Evolutionary conservation across 768 basidiomycete species (phyloP).

Genomic region (Multifurca ochricompacta): DNA sequence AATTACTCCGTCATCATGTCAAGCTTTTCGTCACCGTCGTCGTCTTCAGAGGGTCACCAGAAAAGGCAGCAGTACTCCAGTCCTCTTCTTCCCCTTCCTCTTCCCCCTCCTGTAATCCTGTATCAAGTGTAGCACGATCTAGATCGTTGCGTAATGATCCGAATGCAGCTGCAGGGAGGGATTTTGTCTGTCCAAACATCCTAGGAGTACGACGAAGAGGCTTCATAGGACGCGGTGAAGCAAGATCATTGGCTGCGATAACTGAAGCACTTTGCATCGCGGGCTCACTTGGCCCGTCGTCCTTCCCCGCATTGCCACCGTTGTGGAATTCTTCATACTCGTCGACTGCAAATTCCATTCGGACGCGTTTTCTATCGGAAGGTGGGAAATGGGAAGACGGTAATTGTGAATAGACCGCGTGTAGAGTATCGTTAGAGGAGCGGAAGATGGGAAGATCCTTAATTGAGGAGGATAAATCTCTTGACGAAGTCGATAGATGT

Average conservation of each 20-base stretch:
- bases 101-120: background rate
- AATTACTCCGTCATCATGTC: background rate
- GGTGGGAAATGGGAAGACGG: conserved; percentile 24
- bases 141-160: background rate
- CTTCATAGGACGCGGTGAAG: conserved; percentile 29
- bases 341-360: conserved; percentile 15
- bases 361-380: conserved; percentile 34
- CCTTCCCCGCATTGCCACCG: conserved; percentile 3
- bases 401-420: conserved; percentile 37
- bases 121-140: background rate
- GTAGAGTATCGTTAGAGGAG: conserved; percentile 50
- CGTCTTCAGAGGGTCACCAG: background rate
- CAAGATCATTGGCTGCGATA: conserved; percentile 10
- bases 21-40: background rate
- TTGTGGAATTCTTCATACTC: conserved; percentile 12
- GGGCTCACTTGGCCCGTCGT: background rate
- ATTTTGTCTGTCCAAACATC: conserved; percentile 15
- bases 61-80: conserved; percentile 17
- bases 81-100: conserved; percentile 23
- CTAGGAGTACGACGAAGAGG: conserved; percentile 30
- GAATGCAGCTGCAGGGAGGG: conserved; percentile 16
- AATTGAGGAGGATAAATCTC: background rate
- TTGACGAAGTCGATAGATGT: background rate
- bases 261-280: conserved; percentile 6
- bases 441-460: conserved; percentile 34